A percentile compares a stretch with the other conserved stretches of the same genome.
phyloP scores from a whole-genome alignment of 352 stramenopile genomes.

The Pythium utonaiense region DNA sequence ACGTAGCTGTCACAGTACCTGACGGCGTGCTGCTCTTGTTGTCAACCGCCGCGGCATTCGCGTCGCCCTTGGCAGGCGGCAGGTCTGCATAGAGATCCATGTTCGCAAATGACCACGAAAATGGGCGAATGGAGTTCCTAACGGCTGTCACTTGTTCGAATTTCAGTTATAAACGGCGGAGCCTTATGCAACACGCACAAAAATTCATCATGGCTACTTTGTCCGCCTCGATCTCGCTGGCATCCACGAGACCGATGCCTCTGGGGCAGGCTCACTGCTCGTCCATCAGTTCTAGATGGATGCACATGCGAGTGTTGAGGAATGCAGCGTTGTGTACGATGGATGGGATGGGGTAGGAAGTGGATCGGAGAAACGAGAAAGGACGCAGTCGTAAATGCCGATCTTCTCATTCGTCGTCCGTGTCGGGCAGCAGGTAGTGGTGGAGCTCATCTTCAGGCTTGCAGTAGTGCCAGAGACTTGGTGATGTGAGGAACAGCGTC shows the following conservation, averaged over 20 bases:
- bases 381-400: not conserved
- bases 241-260: not conserved
- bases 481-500: slow-evolving; percentile 60
- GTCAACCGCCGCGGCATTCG: slow-evolving; percentile 43
- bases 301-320: too few relatives aligned
- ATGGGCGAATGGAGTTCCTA: slow-evolving; percentile 1
- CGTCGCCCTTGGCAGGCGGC: slow-evolving; percentile 58
- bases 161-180: not conserved
- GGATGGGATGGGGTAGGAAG: not conserved
- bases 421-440: slow-evolving; percentile 72
- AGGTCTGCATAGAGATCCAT: slow-evolving; percentile 85
- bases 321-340: not conserved
- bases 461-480: slow-evolving; percentile 83
- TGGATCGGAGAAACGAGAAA: not conserved
- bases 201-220: not conserved
- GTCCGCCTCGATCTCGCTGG: not conserved
- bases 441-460: slow-evolving; percentile 74
- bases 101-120: not conserved
- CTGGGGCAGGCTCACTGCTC: too few relatives aligned
- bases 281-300: too few relatives aligned
- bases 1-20: not conserved
- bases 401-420: slow-evolving; percentile 48
- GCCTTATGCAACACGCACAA: not conserved
- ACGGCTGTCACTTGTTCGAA: not conserved
- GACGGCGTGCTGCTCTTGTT: slow-evolving; percentile 41